These are phyloP conservation scores for Cardamine occulta DNA, from an alignment of 345 rosid genomes.

Conservation along the genomic window DNA sequence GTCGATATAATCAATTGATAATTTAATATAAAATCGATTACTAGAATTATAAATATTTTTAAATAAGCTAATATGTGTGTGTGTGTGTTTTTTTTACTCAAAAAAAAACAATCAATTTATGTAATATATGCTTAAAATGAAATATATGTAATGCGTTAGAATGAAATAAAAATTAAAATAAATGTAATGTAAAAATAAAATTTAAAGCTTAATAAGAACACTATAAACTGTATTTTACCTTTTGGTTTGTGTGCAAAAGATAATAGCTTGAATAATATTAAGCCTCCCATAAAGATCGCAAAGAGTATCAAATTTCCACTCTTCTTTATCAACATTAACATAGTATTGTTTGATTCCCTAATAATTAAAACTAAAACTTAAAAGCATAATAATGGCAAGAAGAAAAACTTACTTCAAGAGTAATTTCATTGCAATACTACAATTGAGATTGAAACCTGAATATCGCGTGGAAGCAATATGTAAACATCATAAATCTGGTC, in stretches of 20 bases:
- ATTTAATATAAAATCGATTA: no score
- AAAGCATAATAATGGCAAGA: not conserved
- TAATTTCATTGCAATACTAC: no score
- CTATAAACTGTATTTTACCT: conserved; percentile 48
- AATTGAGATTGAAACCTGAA: conserved; percentile 59
- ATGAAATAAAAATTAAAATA: no score
- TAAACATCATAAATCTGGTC: conserved; percentile 95
- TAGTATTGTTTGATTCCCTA: conserved; percentile 94
- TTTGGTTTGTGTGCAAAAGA: conserved; percentile 93
- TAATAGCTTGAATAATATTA: conserved; percentile 87
- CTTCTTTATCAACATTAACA: conserved; percentile 90
- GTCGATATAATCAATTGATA: not conserved
- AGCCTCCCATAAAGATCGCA: conserved; percentile 92
- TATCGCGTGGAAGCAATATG: conserved; percentile 89
- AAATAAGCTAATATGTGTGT: no score
- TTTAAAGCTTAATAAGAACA: not conserved
- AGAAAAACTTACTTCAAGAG: conserved; percentile 59
- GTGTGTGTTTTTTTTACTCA: no score
- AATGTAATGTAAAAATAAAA: no score
- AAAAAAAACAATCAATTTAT: no score
- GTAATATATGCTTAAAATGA: no score
- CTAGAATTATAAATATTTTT: no score
- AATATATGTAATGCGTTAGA: no score
- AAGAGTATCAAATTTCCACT: conserved; percentile 95
- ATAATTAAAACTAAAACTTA: not conserved